Evolutionary conservation across 495 filamentous ascomycete species (phyloP).

Genomic region (Diplogelasinospora grovesii): DNA sequence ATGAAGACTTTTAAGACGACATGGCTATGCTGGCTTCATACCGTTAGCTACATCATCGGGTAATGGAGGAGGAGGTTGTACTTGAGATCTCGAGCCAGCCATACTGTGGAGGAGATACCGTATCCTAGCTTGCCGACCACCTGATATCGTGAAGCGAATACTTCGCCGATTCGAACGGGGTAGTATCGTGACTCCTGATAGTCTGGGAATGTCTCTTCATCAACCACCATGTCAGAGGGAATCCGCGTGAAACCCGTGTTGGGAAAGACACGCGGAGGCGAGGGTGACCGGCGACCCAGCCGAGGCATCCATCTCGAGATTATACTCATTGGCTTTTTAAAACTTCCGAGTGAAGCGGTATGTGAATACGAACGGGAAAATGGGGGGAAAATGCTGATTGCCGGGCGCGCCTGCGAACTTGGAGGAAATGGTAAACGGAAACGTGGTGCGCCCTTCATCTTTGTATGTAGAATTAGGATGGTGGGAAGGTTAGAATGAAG

Average conservation of each 20-base stretch:
- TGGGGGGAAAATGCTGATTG: no score
- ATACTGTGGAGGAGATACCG: conserved; percentile 47
- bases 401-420: no score
- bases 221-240: neutral
- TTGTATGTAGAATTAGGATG: no score
- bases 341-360: no score
- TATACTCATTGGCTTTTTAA: neutral
- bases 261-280: neutral
- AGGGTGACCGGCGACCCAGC: neutral
- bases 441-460: no score
- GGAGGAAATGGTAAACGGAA: no score
- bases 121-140: conserved; percentile 49
- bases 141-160: conserved; percentile 41
- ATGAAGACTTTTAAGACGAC: conserved; percentile 39
- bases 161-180: conserved; percentile 44
- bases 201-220: conserved; percentile 37
- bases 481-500: no score
- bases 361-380: no score
- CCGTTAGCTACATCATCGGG: neutral
- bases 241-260: neutral
- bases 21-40: conserved; percentile 28
- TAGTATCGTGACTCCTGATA: conserved; percentile 41
- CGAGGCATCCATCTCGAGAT: neutral
- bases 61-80: conserved; percentile 12
- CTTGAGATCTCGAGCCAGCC: conserved; percentile 47